Conservation (phyloP, 208 protist genomes). For the Willaertia magna region DNA sequence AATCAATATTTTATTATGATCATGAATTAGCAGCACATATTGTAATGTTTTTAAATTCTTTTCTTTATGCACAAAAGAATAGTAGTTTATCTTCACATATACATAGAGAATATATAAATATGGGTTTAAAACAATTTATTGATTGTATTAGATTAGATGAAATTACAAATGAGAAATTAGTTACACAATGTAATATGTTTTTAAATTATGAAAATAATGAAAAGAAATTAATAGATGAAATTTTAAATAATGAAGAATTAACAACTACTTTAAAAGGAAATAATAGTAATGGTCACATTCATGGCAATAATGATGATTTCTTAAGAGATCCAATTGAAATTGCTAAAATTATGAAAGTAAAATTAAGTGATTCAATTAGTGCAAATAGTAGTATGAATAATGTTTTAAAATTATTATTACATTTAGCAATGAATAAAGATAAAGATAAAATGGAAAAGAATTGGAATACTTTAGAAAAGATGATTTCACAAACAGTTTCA, state of each 20-base stretch:
- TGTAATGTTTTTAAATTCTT: neutral
- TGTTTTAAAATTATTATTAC: neutral
- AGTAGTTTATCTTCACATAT: neutral
- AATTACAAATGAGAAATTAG: neutral
- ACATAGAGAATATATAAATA: neutral
- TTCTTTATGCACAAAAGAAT: neutral
- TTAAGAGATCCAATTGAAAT: neutral
- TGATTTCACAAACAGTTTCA: neutral
- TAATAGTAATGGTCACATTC: neutral
- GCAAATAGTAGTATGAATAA: neutral
- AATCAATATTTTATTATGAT: neutral
- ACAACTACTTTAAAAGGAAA: neutral
- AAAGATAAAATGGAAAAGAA: neutral
- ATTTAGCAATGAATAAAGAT: neutral
- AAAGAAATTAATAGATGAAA: neutral
- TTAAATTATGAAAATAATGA: neutral
- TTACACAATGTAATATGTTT: neutral
- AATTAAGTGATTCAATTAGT: neutral
- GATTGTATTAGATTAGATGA: neutral
- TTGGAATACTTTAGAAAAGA: neutral
- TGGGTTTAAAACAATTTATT: neutral
- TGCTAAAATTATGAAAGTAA: neutral
- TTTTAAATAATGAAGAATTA: too few relatives aligned
- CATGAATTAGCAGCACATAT: neutral
- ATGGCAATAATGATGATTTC: neutral